Base-by-base conservation (phyloP, 768 basidiomycete species). In the Lyophyllum shimeji region DNA sequence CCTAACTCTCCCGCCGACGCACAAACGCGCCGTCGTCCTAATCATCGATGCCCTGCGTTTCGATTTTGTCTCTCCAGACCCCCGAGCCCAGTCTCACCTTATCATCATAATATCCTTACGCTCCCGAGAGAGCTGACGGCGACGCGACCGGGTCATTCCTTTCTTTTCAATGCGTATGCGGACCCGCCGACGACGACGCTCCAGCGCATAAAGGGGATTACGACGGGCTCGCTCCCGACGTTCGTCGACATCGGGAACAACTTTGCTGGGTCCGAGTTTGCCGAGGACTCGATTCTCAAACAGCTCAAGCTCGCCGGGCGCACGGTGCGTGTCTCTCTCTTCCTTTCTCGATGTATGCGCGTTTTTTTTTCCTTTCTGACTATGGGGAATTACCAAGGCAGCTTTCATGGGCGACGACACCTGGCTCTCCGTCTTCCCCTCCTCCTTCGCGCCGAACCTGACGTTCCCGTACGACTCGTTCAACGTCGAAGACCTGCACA, bases 381-480 rank as follows among this genome's bases (percentile, higher is more conserved):
- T 54, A 49, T 27, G 24, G 25, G 25, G 71, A 63, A 37, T 17
- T 29, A 29, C 9, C 9, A 29, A 90, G 82, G 72, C 92, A 50
- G 92, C 89, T 1, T 89, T 98, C 68, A 93, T 93, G 86, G 96
- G 97, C 0, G 96, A 98, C 65, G 94, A 98, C 69, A 99, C 97
- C 0, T 99, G 97, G 97, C 83, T 90, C 71, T 82, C 86, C 1
- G 82, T 95, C 12, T 99, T 95, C 66, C 93, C 95, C 0, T 74
- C 81, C 50, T 74, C 83, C 4, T 94, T 98, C 61, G 76, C 81
- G 25, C 69, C 75, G 13, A 86, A 90, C 64, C 84, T 90, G 77
- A 79, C 88, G 0, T 89, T 84, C 65, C 88, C 95, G 0, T 98
- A 85, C 67, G 95, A 97, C 70, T 97, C 95, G 0, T 98, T 99